phyloP scores from a whole-genome alignment of 371 early-diverging fungal species.

The Syncephalastrum sp. region DNA sequence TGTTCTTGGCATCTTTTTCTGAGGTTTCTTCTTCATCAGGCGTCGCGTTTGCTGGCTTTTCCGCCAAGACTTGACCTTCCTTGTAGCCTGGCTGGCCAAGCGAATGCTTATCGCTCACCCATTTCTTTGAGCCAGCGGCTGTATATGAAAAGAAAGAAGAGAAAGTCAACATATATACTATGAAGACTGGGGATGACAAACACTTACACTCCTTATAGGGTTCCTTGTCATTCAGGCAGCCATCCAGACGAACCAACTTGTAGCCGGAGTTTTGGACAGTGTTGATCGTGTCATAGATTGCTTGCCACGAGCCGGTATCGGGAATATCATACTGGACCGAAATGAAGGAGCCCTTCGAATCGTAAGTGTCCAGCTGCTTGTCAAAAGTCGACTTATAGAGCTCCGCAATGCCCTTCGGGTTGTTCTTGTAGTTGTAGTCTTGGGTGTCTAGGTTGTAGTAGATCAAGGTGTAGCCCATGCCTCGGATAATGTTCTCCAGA shows the following conservation, averaged over 20 bases:
- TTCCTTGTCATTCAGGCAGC: slow-evolving; percentile 51
- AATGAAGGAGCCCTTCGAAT: slow-evolving; percentile 54
- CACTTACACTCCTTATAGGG: slow-evolving; percentile 51
- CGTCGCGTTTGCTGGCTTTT: slow-evolving; percentile 16
- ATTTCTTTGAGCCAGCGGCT: slow-evolving; percentile 30
- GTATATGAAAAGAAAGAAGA: slow-evolving; percentile 4
- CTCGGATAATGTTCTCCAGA: slow-evolving; percentile 38
- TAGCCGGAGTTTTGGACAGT: slow-evolving; percentile 50
- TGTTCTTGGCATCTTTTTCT: no score
- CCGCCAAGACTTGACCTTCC: slow-evolving; percentile 39
- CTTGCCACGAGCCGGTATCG: slow-evolving; percentile 49
- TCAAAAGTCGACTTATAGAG: slow-evolving; percentile 40
- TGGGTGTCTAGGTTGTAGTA: slow-evolving; percentile 57
- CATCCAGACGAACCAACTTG: slow-evolving; percentile 60
- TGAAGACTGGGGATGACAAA: no score
- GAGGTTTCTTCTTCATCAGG: background rate
- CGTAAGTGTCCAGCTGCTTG: slow-evolving; percentile 53
- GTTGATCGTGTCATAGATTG: slow-evolving; percentile 45
- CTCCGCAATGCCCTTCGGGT: slow-evolving; percentile 41
- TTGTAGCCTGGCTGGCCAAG: slow-evolving; percentile 48
- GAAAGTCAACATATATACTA: background rate
- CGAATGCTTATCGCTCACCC: slow-evolving; percentile 44
- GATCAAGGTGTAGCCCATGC: slow-evolving; percentile 50
- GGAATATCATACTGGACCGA: slow-evolving; percentile 60
- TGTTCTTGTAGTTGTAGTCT: slow-evolving; percentile 48